Base-by-base conservation (phyloP, 2,329 filamentous ascomycete species). In the Ceratocystis ficicola region DNA sequence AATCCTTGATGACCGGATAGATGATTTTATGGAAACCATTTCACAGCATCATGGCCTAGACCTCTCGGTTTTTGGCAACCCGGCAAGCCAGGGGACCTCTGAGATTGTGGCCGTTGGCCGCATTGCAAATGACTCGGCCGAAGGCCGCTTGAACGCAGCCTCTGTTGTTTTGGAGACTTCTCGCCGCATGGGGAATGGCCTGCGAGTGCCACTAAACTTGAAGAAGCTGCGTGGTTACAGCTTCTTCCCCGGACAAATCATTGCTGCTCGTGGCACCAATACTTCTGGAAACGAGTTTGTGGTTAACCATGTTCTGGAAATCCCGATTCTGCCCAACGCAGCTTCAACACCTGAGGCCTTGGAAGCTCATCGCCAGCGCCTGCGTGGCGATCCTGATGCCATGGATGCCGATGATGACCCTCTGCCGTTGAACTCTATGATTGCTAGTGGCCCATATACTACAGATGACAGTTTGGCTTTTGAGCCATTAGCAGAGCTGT, bases 241-340 rank as follows among this genome's bases (percentile, higher is more conserved):
- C 73, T 90, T 97, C 77, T 97, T 97, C 73, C 94, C 93, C 0
- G 94, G 94, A 5, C 92, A 97, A 73, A 90, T 97, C 64, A 90
- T 96, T 36, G 94, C 93, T 5, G 76, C 97, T 32, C 83, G 83
- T 68, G 94, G 94, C 6, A 90, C 86, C 70, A 99, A 99, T 73
- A 86, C 90, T 22, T 90, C 90, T 0, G 93, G 93, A 0, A 82
- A 86, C 46, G 87, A 89, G 71, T 96, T 97, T 70, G 82, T 86
- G 0, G 90, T 94, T 41, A 85, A 83, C 44, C 86, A 96, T 72
- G 76, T 94, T 2, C 79, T 97, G 5, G 78, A 86, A 0, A 76
- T 90, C 1, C 94, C 94, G 1, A 78, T 90, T 2, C 80, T 95
- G 15, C 85, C 86, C 2, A 85, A 81, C 68, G 86, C 91, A 10